phyloP scores from a whole-genome alignment of 2,329 filamentous ascomycete genomes.

The Cladosporium halotolerans region DNA sequence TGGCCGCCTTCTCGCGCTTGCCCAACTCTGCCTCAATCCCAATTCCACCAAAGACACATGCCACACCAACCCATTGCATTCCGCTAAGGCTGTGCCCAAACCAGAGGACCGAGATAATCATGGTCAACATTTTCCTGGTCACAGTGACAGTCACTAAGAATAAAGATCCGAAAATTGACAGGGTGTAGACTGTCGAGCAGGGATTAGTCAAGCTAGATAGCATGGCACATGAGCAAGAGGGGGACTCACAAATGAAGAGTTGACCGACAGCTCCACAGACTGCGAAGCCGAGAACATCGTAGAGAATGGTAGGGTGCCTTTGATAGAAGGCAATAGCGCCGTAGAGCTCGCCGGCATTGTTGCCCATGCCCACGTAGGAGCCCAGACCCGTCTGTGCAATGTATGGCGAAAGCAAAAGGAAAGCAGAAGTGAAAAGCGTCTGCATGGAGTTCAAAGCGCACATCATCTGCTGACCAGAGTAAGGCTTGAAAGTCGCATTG shows the following conservation, averaged over 20 bases:
- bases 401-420: constrained; percentile 73
- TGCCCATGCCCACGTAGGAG: constrained; percentile 36
- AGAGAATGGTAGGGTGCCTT: constrained; percentile 72
- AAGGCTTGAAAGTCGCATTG: constrained; percentile 69
- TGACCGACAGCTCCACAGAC: constrained; percentile 88
- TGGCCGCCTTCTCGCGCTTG: constrained; percentile 73
- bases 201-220: background rate
- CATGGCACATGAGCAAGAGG: background rate
- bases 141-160: constrained; percentile 94
- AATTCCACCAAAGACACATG: constrained; percentile 89
- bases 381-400: constrained; percentile 56
- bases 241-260: constrained; percentile 70
- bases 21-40: constrained; percentile 82
- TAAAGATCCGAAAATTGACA: constrained; percentile 85
- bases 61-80: constrained; percentile 94
- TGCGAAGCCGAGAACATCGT: constrained; percentile 84
- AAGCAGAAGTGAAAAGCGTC: constrained; percentile 67
- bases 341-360: constrained; percentile 66
- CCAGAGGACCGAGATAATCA: constrained; percentile 91
- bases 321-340: constrained; percentile 76
- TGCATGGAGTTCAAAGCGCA: constrained; percentile 90
- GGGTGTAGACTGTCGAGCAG: constrained; percentile 54
- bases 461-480: constrained; percentile 98
- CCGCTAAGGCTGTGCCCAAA: constrained; percentile 80
- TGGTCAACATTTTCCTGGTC: constrained; percentile 97